These are phyloP conservation scores for Emydomyces testavorans DNA, from an alignment of 2,329 filamentous ascomycete genomes.

Conservation along the genomic window DNA sequence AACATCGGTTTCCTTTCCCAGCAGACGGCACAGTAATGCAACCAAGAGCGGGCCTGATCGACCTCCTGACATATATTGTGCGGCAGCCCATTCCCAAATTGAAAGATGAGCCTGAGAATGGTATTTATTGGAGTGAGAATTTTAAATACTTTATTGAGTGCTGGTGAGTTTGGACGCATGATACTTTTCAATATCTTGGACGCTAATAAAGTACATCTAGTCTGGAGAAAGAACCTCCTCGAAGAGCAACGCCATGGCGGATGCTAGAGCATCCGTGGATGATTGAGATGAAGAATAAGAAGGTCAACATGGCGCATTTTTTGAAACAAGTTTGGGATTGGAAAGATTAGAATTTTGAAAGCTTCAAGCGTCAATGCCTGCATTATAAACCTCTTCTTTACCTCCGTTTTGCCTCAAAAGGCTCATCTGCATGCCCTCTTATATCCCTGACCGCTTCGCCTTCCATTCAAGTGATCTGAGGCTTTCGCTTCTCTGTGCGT, in stretches of 20 bases:
- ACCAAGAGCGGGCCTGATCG: constrained; percentile 81
- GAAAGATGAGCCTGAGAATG: constrained; percentile 83
- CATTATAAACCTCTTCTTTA: background rate
- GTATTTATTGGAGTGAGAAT: constrained; percentile 88
- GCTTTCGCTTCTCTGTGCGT: background rate
- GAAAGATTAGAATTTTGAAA: constrained; percentile 48
- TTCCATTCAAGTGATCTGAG: background rate
- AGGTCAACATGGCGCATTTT: constrained; percentile 95
- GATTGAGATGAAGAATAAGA: constrained; percentile 87
- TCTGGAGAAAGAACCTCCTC: constrained; percentile 80
- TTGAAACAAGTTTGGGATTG: constrained; percentile 94
- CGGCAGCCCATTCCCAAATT: constrained; percentile 87
- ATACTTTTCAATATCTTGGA: background rate
- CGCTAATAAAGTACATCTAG: constrained; percentile 37
- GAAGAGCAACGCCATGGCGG: constrained; percentile 88
- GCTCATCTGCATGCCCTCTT: too few relatives aligned
- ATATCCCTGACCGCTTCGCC: too few relatives aligned
- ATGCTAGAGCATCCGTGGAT: constrained; percentile 99
- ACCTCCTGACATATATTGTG: constrained; percentile 94
- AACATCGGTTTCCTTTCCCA: constrained; percentile 96
- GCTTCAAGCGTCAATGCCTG: background rate
- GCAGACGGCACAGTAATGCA: constrained; percentile 94
- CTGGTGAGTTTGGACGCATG: constrained; percentile 89
- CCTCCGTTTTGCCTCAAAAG: background rate
- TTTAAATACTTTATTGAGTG: constrained; percentile 99